Conservation (phyloP, 2,329 filamentous ascomycete genomes). For the Akanthomyces dipterigenus region DNA sequence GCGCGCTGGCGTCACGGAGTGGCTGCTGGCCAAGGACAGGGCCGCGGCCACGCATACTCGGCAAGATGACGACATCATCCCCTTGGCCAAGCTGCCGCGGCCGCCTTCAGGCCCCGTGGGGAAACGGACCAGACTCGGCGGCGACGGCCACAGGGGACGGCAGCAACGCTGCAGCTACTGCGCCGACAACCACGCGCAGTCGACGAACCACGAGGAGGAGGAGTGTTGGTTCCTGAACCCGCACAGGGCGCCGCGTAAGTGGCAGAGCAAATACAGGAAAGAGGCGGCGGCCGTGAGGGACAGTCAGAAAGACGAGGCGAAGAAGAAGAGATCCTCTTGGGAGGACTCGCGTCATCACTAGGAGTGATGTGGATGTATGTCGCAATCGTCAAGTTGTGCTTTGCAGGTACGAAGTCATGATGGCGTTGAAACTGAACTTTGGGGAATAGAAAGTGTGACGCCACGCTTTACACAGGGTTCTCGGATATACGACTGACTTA, state of each 20-base stretch:
- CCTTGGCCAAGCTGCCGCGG: no score
- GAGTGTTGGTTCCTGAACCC: slow-evolving; percentile 2
- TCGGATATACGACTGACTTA: no score
- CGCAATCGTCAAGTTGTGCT: no score
- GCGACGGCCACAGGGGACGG: no score
- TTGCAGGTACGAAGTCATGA: background rate
- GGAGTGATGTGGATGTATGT: background rate
- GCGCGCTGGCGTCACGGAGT: background rate
- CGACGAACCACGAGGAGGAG: background rate
- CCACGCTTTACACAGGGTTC: no score
- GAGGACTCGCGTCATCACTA: background rate
- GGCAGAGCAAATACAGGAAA: background rate
- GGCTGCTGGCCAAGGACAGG: slow-evolving; percentile 1
- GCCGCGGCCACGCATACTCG: background rate
- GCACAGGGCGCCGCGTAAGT: background rate
- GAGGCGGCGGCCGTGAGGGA: background rate
- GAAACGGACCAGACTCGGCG: background rate
- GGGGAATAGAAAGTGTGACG: no score
- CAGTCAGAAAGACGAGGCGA: background rate
- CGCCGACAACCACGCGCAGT: background rate
- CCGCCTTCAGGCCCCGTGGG: no score
- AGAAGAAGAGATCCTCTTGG: background rate
- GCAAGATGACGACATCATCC: no score
- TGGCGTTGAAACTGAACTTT: no score
- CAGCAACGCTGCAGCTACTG: background rate